Conservation (phyloP, 805 yeast genomes). For the Scheffersomyces coipomensis region DNA sequence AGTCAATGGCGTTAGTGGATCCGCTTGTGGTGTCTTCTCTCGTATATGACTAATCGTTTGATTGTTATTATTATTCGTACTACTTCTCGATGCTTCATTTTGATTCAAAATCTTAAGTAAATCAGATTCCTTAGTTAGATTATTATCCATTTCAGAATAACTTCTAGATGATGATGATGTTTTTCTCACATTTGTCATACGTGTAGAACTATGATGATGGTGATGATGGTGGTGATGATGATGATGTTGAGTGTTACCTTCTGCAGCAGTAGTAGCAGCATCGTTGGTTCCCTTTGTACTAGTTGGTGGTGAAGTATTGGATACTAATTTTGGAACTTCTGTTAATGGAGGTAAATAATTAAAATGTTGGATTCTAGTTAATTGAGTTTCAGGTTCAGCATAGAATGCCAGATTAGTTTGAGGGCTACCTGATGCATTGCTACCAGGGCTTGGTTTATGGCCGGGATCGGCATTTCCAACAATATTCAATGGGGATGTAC, state of each 20-base stretch:
- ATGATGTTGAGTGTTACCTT: slow-evolving; percentile 29
- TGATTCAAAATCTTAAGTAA: slow-evolving; percentile 44
- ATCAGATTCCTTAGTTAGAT: slow-evolving; percentile 36
- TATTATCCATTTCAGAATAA: background rate
- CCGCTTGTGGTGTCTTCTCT: slow-evolving; percentile 5
- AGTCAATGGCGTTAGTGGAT: slow-evolving; percentile 36
- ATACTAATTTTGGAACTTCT: slow-evolving; percentile 66
- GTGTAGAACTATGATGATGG: slow-evolving; percentile 1
- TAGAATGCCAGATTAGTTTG: slow-evolving; percentile 4
- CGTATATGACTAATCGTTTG: background rate
- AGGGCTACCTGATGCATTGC: slow-evolving; percentile 3
- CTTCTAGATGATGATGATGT: background rate
- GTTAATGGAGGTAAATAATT: slow-evolving; percentile 70
- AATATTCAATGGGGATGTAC: slow-evolving; percentile 2
- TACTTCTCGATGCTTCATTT: slow-evolving; percentile 6
- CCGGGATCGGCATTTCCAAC: background rate
- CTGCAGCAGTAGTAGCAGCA: slow-evolving; percentile 7
- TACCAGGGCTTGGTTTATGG: background rate
- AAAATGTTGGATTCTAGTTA: slow-evolving; percentile 66
- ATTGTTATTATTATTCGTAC: background rate
- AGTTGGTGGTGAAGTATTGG: slow-evolving; percentile 49
- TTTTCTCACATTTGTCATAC: background rate
- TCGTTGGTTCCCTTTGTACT: slow-evolving; percentile 9
- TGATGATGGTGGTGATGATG: slow-evolving; percentile 21
- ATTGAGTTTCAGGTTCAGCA: slow-evolving; percentile 50